Base-by-base conservation (phyloP, 768 basidiomycete genomes). In the Trametes gibbosa region DNA sequence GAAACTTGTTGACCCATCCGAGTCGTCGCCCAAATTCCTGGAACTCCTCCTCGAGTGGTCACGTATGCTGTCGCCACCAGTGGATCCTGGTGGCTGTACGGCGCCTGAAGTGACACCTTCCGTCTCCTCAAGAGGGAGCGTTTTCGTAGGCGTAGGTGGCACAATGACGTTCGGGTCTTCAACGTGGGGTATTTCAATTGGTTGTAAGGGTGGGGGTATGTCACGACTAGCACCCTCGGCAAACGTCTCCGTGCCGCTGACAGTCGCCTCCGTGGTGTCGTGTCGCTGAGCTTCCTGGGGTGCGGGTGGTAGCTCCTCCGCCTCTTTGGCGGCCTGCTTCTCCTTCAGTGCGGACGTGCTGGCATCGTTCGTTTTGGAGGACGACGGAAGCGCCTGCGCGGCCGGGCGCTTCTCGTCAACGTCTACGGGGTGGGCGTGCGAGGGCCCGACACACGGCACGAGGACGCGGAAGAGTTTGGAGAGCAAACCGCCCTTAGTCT, bases 81-180 rank as follows among this genome's bases (percentile, higher is more conserved):
- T 89, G 24, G 92, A 91, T 32, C 94, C 94, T 14, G 95, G 94
- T 2, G 93, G 82, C 67, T 95, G 91, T 23, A 96, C 95, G 43
- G 92, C 91, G 32, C 92, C 89, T n/a, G 92, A 93, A 10, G 90
- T 91, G 63, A 97, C 78, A 14, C 90, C 93, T 61, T 87, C 92
- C 7, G 93, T 92, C 74, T 95, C 93, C 9, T 85, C 82, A 24
- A 78, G 75, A 7, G 91, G 83, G 5, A 82, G 65, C 2, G 59
- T 59, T 60, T 79, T 76, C 16, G 78, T 78, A 13, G 83, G 81
- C 1, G 81, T 79, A 29, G 83, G 79, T 17, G 82, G 79, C 3
- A 80, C 64, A 52, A 80, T 40, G 53, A 80, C 68, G 12, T 79
- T 75, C 16, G 63, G 69, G 54, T 78, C 79, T 35, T 67, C 66